These are phyloP conservation scores for Chimonanthus praecox DNA, from an alignment of 164 flowering plant species.

Conservation along the genomic window DNA sequence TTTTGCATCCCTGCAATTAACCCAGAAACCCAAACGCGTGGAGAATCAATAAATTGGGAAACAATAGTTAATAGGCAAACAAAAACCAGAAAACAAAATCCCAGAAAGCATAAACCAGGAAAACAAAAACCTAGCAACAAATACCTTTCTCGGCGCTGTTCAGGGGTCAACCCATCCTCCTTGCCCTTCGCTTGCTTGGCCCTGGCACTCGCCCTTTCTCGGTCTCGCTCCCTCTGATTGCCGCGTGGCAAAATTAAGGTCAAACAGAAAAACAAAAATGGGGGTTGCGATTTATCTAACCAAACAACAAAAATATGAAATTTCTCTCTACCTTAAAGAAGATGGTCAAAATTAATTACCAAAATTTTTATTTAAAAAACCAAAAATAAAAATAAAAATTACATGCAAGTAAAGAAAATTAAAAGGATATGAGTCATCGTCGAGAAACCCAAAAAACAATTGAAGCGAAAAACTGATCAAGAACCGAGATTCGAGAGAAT, in stretches of 20 bases:
- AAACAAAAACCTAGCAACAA: not conserved
- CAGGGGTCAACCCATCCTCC: conserved; percentile 62
- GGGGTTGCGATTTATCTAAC: no score
- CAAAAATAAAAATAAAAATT: not conserved
- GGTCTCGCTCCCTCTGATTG: conserved; percentile 40
- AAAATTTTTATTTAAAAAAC: not conserved
- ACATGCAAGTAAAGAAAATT: not conserved
- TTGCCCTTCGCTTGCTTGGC: conserved; percentile 23
- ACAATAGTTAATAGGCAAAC: not conserved
- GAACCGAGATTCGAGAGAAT: no score
- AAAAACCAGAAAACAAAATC: not conserved
- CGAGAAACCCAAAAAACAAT: not conserved
- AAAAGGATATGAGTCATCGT: conserved; percentile 13
- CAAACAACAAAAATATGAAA: not conserved
- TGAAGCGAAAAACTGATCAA: no score
- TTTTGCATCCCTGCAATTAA: conserved; percentile 58
- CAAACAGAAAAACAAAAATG: not conserved
- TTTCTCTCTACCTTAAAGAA: no score
- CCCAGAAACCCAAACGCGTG: conserved; percentile 1
- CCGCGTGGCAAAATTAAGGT: conserved; percentile 37
- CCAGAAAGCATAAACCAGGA: not conserved
- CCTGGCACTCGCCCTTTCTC: conserved; percentile 50
- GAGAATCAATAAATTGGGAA: not conserved
- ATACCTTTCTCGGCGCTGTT: conserved; percentile 81
- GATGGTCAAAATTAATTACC: no score